Evolutionary conservation across 306 rosid species (phyloP), one percentile per base, ranked within the genome.

Genomic region (Lathyrus aphaca): DNA sequence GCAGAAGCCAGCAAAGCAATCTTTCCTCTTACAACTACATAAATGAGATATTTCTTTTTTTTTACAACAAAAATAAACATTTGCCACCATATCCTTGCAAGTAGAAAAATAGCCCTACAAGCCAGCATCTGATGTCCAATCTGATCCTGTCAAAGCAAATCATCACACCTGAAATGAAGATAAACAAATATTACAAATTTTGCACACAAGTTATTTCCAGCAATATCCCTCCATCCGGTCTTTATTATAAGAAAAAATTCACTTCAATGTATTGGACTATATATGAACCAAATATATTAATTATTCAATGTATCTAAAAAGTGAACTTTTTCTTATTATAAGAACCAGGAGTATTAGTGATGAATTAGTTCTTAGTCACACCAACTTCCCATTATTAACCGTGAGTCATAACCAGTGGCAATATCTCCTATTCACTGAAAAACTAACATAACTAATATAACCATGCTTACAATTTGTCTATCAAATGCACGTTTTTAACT

Each of bases 61-160:
- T 21, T 70, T 68, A 53, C 49, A 42, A 39, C 10, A 44, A 71
- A 75, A 77, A 55, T 49, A 27, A 74, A 70, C 46, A 59, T 64
- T 81, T 73, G 68, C 55, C 69, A 60, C 69, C 69, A 69, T 38
- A 73, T 57, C 21, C 76, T 72, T 66, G 86, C 66, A 78, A 69
- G 83, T 68, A 71, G 81, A 71, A 71, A 82, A 82, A 74, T 32
- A 68, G 77, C 76, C 64, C 81, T 25, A 71, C 83, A 74, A 74
- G 71, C 57, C 64, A 38, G 59, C 64, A 71, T 78, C 72, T 29
- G 44, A 27, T 60, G 38, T 79, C 57, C 73, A 49, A 4, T 80
- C 66, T 39, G 16, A 12, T 29, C 75, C 53, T 68, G 64, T 63
- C 82, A 66, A 51, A 11, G 46, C 48, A 65, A 71, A 71, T 62